Base-by-base conservation (phyloP, 78 protist species). In the Tieghemostelium lacteum region DNA sequence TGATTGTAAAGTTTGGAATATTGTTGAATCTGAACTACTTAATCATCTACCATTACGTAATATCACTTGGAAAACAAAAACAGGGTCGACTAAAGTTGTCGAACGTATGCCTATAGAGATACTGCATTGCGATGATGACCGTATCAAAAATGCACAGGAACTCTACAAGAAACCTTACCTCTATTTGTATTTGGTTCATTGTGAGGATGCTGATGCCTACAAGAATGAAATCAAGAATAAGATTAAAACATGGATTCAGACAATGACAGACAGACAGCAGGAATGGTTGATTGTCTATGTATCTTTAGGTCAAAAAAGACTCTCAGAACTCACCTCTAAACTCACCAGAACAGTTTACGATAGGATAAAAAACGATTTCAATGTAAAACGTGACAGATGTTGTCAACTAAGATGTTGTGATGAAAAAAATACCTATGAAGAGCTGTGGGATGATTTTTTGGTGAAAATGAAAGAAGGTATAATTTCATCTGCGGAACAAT, bases 381-480 rank as follows among this genome's bases (percentile, higher is more conserved):
- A 83, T n/a, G 91, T 83, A 8, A 52, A 58, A 31, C 29, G 76
- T 7, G 91, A 83, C 31, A 57, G 78, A 16, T 72, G 78, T 33
- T 72, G 78, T 34, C 78, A 72, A 19, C 42, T 72, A 17, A 55
- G 78, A 72, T 72, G 49, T 60, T 31, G 49, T 28, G 78, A 72
- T 29, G 73, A 36, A 19, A 12, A 24, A 33, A 63, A 52, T 49
- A 26, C 17, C 16, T 50, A 83, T 29, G 85, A 86, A 50, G 93
- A 86, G 22, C 65, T 86, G 2, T 86, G 93, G 93, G 86, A 75
- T 52, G 93, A 86, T 50, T 50, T 86, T 24, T 40, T 86, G 24
- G 24, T 52, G 20, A 86, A 86, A 36, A 36, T 86, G 75, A 86
- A 86, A 42, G 93, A 86, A 55, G 93, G 87, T 28, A 73, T 86